Evolutionary conservation across 176 grass and related monocot genomes (phyloP), one percentile per base, ranked within the genome.

Genomic region (Microstegium vimineum): DNA sequence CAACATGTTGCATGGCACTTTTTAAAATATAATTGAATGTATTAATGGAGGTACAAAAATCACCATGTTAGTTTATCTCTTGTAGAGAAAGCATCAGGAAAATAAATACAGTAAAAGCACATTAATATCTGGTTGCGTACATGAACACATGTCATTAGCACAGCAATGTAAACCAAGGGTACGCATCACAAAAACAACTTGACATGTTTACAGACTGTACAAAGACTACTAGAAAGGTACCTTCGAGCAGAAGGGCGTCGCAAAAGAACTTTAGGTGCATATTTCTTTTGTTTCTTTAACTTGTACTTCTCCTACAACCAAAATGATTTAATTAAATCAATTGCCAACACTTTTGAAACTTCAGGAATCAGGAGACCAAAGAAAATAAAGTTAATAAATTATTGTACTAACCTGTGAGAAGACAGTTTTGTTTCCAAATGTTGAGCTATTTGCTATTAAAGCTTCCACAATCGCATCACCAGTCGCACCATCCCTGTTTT

Each of bases 231-330:
- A 78, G 23, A 73, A 59, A 56, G 56, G 64, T 84, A 99, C 93
- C 96, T 99, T 69, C 89, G 77, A 56, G 90, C 76, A 56, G 91
- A 87, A 43, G 96, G 93, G 18, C 89, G 93, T 42, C 91, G 89
- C 37, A 99, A 47, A 65, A 99, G 96, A 52, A 99, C 96, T 79
- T 99, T 99, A 45, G 93, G 93, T 10, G 91, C 96, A 46, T 99
- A 94, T 84, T 99, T 99, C 89, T 99, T 99, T 68, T 99, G 96
- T 90, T 99, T 99, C 81, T 99, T 99, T 27, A 91, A 74, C 65
- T 95, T 99, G 87, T 99, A 99, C 83, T 99, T 99, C 87, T 98
- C 93, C 95, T 98, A 80, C 66, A 86, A 64, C 18, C 15, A 22
- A 35, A 65, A 84, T 32, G 10, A 17, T 57, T 27, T 2, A 72